Conservation (phyloP, 345 rosid genomes). For the Raphanus sativus region DNA sequence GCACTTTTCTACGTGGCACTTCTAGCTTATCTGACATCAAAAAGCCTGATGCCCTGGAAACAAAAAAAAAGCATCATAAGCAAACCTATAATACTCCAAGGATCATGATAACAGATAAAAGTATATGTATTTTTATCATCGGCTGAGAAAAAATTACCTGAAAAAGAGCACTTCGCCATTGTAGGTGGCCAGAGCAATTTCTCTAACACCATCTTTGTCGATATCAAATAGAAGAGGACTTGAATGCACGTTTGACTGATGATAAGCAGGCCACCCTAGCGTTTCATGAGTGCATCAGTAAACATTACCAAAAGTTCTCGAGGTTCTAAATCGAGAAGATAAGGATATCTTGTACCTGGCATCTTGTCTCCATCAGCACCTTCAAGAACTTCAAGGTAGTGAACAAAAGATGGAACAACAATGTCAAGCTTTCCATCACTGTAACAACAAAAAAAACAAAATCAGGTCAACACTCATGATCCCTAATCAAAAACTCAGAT, state of each 20-base stretch:
- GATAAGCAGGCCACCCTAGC: constrained; percentile 99
- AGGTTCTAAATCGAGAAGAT: constrained; percentile 7
- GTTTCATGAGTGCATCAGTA: constrained; percentile 26
- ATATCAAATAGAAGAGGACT: constrained; percentile 94
- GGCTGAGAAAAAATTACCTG: constrained; percentile 57
- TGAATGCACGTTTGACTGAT: constrained; percentile 95
- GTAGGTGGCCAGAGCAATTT: constrained; percentile 93
- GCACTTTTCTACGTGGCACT: constrained; percentile 87
- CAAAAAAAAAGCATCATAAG: constrained; percentile 6
- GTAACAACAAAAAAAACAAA: constrained; percentile 16
- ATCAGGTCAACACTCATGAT: neutral
- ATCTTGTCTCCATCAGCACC: constrained; percentile 99
- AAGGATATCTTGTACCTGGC: constrained; percentile 57
- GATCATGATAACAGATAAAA: constrained; percentile 1
- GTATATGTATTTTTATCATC: neutral
- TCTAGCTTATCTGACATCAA: constrained; percentile 90
- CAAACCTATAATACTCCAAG: constrained; percentile 7
- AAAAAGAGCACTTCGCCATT: constrained; percentile 94
- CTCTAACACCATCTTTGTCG: constrained; percentile 96
- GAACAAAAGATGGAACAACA: constrained; percentile 95
- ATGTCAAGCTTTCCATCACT: constrained; percentile 99
- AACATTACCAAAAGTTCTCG: neutral
- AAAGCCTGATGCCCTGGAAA: constrained; percentile 86
- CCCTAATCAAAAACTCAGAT: neutral
- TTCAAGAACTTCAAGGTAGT: constrained; percentile 97